Evolutionary conservation across 2,329 filamentous ascomycete species (phyloP).

Genomic region (Sclerotinia minor): DNA sequence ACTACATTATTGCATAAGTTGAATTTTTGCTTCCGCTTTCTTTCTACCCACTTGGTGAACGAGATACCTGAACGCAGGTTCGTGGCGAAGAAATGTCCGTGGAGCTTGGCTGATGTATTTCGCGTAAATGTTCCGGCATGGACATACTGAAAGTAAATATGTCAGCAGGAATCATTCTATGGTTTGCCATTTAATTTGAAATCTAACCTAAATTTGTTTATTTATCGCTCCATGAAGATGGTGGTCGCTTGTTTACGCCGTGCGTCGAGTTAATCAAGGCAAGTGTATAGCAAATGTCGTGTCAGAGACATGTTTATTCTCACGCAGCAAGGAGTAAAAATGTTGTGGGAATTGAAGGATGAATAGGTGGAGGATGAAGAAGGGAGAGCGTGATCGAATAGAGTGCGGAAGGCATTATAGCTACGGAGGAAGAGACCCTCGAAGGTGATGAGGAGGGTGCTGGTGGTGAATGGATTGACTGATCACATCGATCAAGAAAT

Average conservation of each 20-base stretch:
- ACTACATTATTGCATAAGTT: not conserved
- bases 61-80: too few species aligned
- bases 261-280: too few species aligned
- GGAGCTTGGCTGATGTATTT: not conserved
- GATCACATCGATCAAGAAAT: not conserved
- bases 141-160: too few species aligned
- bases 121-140: too few species aligned
- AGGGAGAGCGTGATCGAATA: conserved; percentile 43
- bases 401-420: conserved; percentile 43
- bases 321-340: conserved; percentile 53
- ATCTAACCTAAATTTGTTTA: not conserved
- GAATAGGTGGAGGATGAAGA: conserved; percentile 53
- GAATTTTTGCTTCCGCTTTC: not conserved
- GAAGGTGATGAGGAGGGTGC: conserved; percentile 34
- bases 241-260: too few species aligned
- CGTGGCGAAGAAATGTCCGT: not conserved
- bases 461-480: conserved; percentile 20
- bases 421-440: conserved; percentile 43
- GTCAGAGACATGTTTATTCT: too few species aligned
- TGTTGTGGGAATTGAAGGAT: conserved; percentile 50
- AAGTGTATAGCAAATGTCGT: too few species aligned
- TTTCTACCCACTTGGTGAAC: not conserved
- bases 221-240: too few species aligned
- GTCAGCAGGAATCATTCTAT: too few species aligned
- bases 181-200: not conserved